Percentiles rank a stretch among this genome's conserved stretches.
These are phyloP conservation scores for Paraglomus brasilianum DNA, from an alignment of 192 early-diverging fungal genomes.

Conservation along the genomic window DNA sequence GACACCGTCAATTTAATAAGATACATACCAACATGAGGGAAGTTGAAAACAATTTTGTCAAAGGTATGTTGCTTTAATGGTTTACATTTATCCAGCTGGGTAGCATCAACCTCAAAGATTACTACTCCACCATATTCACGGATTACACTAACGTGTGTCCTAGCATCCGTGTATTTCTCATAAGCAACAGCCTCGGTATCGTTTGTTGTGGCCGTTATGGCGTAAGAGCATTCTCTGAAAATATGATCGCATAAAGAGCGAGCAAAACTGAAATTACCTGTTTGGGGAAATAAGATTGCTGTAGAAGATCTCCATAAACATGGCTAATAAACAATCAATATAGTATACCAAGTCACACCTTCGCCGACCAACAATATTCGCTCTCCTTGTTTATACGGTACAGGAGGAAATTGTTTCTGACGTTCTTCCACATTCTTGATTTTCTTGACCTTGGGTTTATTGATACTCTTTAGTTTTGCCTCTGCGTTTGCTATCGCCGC, in stretches of 20 bases:
- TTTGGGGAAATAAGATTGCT: neutral
- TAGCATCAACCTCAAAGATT: constrained; percentile 78
- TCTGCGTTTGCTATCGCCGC: neutral
- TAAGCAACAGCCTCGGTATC: constrained; percentile 66
- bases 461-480: neutral
- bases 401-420: constrained; percentile 28
- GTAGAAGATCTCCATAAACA: neutral
- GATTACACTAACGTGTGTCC: constrained; percentile 63
- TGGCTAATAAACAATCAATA: neutral
- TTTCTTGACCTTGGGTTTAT: neutral
- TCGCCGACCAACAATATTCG: constrained; percentile 78
- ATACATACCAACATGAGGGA: constrained; percentile 83
- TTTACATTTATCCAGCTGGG: constrained; percentile 58
- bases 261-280: constrained; percentile 92
- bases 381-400: constrained; percentile 56
- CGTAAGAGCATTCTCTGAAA: constrained; percentile 50
- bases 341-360: constrained; percentile 34
- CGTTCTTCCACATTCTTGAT: neutral
- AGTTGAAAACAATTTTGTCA: constrained; percentile 90
- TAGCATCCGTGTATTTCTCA: constrained; percentile 78
- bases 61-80: constrained; percentile 61
- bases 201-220: constrained; percentile 71
- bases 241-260: constrained; percentile 60
- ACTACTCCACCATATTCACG: constrained; percentile 63
- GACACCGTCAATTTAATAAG: neutral